Evolutionary conservation across 2,329 filamentous ascomycete species (phyloP), one percentile per base, ranked within the genome.

Genomic region (Arthrobotrys sinensis): DNA sequence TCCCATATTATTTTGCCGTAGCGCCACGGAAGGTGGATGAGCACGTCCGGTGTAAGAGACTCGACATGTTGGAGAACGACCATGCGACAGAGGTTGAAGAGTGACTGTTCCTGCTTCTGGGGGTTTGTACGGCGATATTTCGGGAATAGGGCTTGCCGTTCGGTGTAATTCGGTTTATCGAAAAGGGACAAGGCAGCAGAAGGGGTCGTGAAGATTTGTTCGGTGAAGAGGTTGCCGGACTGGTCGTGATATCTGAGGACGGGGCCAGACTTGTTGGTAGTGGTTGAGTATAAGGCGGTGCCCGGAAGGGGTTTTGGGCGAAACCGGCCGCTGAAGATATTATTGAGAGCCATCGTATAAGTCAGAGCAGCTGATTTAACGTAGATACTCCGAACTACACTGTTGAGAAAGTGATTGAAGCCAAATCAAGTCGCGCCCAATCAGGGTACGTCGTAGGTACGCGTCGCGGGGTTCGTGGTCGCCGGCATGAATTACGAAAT

Each of bases 1-100:
- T 78, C 75, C 75, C 75, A 78, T 55, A 78, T 45, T 8, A 71
- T 71, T 24, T 78, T 71, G 12, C 75, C 75, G 14, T 78, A 72
- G 16, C 38, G 53, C 75, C 75, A 78, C 14, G 67, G 62, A 3
- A 78, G 52, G 12, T 62, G 19, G n/a, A 40, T 24, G 12, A 78
- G 63, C 1, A 78, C 75, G 2, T 78, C 67, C 8, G 75, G 67
- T 5, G 75, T 78, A 16, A 78, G 75, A 12, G 75, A 78, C 34
- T 78, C 75, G 45, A 71, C 53, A 46, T 78, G 62, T 32, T 64
- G 60, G 6, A 78, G 55, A n/a, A 78, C 62, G 16, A 67, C 46
- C 16, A 70, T 46, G 10, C 75, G 67, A 46, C 62, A 72, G n/a
- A 72, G 34, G 53, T 78, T 78, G 62, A 78, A 78, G 16, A 78